Conservation (phyloP, 805 yeast species). For the Starmera amethionina region DNA sequence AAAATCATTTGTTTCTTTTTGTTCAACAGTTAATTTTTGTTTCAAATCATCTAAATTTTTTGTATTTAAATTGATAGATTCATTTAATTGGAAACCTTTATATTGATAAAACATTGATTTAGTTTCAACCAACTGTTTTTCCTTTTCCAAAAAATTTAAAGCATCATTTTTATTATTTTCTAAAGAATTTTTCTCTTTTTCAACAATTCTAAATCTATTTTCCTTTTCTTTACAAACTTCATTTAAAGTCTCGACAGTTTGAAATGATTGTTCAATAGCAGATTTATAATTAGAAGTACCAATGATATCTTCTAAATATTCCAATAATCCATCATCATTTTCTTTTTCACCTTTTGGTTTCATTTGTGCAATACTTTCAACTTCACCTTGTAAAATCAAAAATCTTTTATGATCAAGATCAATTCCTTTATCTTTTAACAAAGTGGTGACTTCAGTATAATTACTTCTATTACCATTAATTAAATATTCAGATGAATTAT, state of each 20-base stretch:
- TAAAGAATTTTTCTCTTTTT: constrained; percentile 56
- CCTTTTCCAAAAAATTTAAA: constrained; percentile 49
- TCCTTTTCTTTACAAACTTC: constrained; percentile 77
- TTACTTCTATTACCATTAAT: constrained; percentile 61
- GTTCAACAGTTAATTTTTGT: constrained; percentile 33
- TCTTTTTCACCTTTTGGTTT: constrained; percentile 92
- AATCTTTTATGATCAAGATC: constrained; percentile 94
- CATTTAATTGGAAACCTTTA: constrained; percentile 29
- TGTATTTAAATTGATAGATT: constrained; percentile 28
- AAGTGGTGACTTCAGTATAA: constrained; percentile 68
- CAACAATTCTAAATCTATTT: constrained; percentile 68
- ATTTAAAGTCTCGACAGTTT: constrained; percentile 62
- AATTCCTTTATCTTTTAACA: constrained; percentile 74
- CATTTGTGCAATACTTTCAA: constrained; percentile 97
- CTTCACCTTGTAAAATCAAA: constrained; percentile 94
- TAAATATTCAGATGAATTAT: constrained; percentile 70
- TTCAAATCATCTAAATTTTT: constrained; percentile 29
- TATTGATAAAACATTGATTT: constrained; percentile 50
- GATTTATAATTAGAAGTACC: constrained; percentile 85
- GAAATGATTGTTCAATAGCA: constrained; percentile 54
- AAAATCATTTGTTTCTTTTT: constrained; percentile 29
- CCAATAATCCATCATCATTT: constrained; percentile 87
- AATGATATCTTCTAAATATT: constrained; percentile 91
- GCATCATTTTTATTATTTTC: constrained; percentile 64
- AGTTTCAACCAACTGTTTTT: constrained; percentile 46